Conservation (phyloP, 306 rosid species). For the Trifolium fragiferum region DNA sequence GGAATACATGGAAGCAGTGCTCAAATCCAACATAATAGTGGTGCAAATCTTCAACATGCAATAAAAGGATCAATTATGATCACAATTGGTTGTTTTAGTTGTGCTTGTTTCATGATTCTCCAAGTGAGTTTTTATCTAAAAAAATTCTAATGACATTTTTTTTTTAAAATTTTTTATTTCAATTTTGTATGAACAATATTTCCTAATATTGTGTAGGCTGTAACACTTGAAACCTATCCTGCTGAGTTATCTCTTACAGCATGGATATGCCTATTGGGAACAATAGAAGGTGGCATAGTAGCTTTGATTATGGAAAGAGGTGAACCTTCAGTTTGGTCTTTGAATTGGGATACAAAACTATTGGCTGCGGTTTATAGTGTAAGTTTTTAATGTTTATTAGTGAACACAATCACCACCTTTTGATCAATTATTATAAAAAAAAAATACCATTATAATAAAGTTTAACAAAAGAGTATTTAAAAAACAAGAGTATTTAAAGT, state of each 20-base stretch:
- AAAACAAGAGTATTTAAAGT: neutral
- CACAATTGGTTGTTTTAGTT: conserved; percentile 81
- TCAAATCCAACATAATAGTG: conserved; percentile 45
- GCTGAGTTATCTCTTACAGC: conserved; percentile 94
- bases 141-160: neutral
- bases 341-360: conserved; percentile 75
- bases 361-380: conserved; percentile 78
- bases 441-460: neutral
- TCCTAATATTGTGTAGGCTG: conserved; percentile 52
- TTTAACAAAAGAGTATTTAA: neutral
- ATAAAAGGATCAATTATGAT: conserved; percentile 85
- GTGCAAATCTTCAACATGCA: conserved; percentile 53
- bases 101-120: conserved; percentile 83
- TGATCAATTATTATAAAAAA: neutral
- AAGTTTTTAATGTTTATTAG: conserved; percentile 35
- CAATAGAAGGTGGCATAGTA: conserved; percentile 74
- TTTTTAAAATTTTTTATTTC: too few relatives aligned
- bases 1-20: conserved; percentile 46
- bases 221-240: conserved; percentile 81
- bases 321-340: conserved; percentile 67
- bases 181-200: too few relatives aligned
- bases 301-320: conserved; percentile 82
- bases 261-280: conserved; percentile 90
- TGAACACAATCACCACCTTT: neutral
- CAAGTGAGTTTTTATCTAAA: conserved; percentile 56